A percentile compares a stretch with the other conserved stretches of the same genome.
Evolutionary conservation across 1,284 basidiomycete species (phyloP).

Genomic region (Fomes fomentarius): DNA sequence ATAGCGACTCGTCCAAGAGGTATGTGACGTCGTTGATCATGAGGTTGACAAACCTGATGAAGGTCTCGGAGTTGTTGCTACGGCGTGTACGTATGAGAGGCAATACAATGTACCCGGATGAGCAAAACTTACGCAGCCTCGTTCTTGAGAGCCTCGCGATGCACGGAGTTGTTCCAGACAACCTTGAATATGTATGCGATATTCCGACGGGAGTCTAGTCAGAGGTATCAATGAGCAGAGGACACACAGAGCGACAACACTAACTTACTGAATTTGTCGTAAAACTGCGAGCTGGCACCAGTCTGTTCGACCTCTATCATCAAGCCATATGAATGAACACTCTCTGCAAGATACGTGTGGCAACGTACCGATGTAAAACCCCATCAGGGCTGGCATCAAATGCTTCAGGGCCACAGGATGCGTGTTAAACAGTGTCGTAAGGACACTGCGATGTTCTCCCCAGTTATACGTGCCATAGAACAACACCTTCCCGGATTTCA

Average conservation of each 20-base stretch:
- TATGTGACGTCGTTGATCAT: slow-evolving; percentile 99
- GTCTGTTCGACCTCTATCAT: slow-evolving; percentile 97
- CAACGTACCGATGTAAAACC: slow-evolving; percentile 89
- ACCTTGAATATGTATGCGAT: slow-evolving; percentile 86
- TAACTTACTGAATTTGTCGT: slow-evolving; percentile 92
- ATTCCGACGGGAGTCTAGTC: slow-evolving; percentile 73
- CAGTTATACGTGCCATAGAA: slow-evolving; percentile 84
- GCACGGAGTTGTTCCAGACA: slow-evolving; percentile 88
- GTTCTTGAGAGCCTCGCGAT: slow-evolving; percentile 81
- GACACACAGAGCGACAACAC: neutral
- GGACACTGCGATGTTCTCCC: slow-evolving; percentile 75
- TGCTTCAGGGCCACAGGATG: slow-evolving; percentile 87
- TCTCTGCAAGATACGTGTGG: neutral
- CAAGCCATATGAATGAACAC: neutral
- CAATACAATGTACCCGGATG: too few species aligned
- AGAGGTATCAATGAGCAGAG: slow-evolving; percentile 2
- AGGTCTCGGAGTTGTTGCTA: slow-evolving; percentile 83
- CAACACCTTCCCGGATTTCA: slow-evolving; percentile 61
- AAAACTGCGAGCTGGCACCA: slow-evolving; percentile 97
- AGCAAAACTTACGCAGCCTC: slow-evolving; percentile 67
- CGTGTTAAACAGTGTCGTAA: slow-evolving; percentile 84
- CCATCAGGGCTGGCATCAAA: slow-evolving; percentile 90
- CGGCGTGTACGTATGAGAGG: neutral
- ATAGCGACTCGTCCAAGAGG: slow-evolving; percentile 95
- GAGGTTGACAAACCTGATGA: slow-evolving; percentile 95